Evolutionary conservation across 192 early-diverging fungal genomes (phyloP).

Genomic region (Haplosporangium gracile): DNA sequence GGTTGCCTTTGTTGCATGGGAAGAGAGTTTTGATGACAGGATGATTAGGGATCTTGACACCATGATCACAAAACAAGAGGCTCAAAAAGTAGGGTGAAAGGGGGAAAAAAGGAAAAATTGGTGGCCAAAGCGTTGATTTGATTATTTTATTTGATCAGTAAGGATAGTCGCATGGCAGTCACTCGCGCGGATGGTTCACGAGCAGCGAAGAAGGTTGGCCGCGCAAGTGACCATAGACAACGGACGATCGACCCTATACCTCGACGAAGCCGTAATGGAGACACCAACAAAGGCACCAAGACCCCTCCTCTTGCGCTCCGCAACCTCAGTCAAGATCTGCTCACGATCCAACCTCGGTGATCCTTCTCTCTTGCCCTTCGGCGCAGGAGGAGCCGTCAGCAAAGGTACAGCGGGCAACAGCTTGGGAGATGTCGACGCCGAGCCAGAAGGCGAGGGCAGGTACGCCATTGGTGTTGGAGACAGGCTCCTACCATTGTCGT

Average conservation of each 20-base stretch:
- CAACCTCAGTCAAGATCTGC: constrained; percentile 2
- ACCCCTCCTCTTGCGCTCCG: constrained; percentile 10
- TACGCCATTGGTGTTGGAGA: not conserved
- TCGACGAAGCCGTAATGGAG: not conserved
- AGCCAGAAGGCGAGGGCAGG: not conserved
- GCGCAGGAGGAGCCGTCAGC: no score
- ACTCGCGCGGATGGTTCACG: not conserved
- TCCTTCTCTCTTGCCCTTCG: not conserved
- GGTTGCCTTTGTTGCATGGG: not conserved
- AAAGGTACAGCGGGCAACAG: not conserved
- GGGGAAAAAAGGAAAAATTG: not conserved
- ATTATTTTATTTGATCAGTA: not conserved
- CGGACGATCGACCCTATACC: not conserved
- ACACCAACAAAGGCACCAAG: not conserved
- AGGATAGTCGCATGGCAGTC: not conserved
- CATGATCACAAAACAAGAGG: not conserved
- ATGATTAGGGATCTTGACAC: not conserved
- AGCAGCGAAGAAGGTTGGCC: not conserved
- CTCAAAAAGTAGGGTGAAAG: not conserved
- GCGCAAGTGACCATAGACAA: not conserved
- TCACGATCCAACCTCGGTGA: constrained; percentile 8
- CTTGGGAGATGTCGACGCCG: not conserved
- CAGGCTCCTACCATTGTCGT: no score
- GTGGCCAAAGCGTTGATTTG: constrained; percentile 10
- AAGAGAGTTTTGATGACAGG: not conserved